Percentiles rank a stretch among this genome's conserved stretches.
Evolutionary conservation across 352 stramenopile genomes (phyloP).

Genomic region (Phytopythium boreale): DNA sequence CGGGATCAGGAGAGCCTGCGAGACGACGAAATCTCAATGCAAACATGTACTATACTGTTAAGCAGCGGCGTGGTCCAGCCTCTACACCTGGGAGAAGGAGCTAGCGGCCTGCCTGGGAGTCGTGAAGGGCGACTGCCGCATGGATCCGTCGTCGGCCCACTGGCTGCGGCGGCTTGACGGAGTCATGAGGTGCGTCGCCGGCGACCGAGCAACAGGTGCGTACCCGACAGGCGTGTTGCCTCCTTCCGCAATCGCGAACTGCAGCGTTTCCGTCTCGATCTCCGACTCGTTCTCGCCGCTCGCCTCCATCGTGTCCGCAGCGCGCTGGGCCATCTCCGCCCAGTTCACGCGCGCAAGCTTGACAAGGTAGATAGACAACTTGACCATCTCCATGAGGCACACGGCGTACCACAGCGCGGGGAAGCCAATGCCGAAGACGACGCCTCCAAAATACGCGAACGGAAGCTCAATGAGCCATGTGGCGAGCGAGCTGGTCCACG

Average conservation of each 20-base stretch:
- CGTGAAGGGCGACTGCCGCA: constrained; percentile 14
- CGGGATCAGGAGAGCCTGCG: constrained; percentile 4
- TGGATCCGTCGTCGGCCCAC: constrained; percentile 26
- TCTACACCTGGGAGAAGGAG: constrained; percentile 32
- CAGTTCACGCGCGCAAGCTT: constrained; percentile 19
- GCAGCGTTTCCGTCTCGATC: constrained; percentile 14
- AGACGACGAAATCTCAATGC: constrained; percentile 10
- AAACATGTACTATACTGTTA: constrained; percentile 2
- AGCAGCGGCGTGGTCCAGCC: background rate
- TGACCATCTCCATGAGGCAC: constrained; percentile 24
- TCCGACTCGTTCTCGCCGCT: constrained; percentile 20
- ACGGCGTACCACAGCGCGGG: constrained; percentile 21
- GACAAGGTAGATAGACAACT: constrained; percentile 20
- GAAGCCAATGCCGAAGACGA: constrained; percentile 28
- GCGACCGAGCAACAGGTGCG: constrained; percentile 25
- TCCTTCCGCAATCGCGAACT: constrained; percentile 21
- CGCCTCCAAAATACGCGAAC: constrained; percentile 24
- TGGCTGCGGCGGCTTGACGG: constrained; percentile 29
- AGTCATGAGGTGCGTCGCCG: constrained; percentile 30
- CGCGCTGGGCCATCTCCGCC: constrained; percentile 18
- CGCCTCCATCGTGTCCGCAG: constrained; percentile 21
- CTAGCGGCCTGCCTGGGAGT: constrained; percentile 23
- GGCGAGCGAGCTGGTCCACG: constrained; percentile 25
- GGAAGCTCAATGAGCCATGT: constrained; percentile 35
- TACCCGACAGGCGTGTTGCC: constrained; percentile 35